phyloP scores from a whole-genome alignment of 2,329 filamentous ascomycete genomes.

The Phyllosticta capitalensis region DNA sequence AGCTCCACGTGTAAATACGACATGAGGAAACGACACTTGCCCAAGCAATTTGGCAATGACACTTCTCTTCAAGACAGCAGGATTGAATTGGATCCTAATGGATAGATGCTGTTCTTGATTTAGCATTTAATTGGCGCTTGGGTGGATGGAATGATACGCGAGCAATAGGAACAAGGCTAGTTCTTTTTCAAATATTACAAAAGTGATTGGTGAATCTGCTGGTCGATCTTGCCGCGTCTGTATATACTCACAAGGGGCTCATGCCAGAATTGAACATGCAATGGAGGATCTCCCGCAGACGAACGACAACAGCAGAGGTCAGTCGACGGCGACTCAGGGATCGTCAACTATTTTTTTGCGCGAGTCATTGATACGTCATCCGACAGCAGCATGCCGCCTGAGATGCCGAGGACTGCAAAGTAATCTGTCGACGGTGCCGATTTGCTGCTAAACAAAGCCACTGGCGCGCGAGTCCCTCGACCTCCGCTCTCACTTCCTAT shows the following conservation, averaged over 20 bases:
- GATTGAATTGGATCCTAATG: neutral
- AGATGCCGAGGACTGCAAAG: neutral
- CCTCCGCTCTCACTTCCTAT: neutral
- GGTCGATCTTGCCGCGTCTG: neutral
- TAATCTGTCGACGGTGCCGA: neutral
- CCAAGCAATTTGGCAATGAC: neutral
- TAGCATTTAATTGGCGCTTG: neutral
- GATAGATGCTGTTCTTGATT: neutral
- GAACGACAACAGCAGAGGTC: neutral
- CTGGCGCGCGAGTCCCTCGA: neutral
- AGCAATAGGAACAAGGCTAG: neutral
- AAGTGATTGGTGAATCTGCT: neutral
- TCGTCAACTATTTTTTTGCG: neutral
- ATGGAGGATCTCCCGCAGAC: neutral
- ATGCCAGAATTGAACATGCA: neutral
- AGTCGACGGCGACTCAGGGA: neutral
- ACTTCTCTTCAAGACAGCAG: neutral
- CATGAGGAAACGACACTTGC: neutral
- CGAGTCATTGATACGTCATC: neutral
- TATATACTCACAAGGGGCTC: neutral
- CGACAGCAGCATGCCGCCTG: neutral
- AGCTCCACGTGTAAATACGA: constrained; percentile 7
- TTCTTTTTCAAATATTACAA: neutral
- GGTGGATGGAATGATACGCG: neutral
- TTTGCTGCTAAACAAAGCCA: neutral